Evolutionary conservation across 192 early-diverging fungal genomes (phyloP).

Genomic region (Phycomyces blakesleeanus): DNA sequence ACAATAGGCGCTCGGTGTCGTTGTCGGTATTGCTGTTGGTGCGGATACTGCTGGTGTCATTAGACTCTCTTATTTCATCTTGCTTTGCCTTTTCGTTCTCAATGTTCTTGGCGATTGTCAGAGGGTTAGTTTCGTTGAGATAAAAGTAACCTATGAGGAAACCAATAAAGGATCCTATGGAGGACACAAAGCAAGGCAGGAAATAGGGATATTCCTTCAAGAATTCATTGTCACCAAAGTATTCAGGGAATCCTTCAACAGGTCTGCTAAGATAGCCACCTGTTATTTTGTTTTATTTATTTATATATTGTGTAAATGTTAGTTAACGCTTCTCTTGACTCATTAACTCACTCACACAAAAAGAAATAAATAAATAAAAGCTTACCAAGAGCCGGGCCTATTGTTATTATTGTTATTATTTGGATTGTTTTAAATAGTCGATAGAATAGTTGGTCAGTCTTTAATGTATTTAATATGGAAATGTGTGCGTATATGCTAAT

Average conservation of each 20-base stretch:
- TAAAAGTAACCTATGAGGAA: slow-evolving; percentile 59
- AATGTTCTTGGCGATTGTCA: slow-evolving; percentile 7
- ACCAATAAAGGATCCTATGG: slow-evolving; percentile 58
- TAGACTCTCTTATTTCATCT: slow-evolving; percentile 2
- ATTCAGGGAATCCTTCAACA: slow-evolving; percentile 55
- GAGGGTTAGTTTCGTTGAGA: slow-evolving; percentile 57
- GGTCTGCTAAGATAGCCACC: slow-evolving; percentile 83
- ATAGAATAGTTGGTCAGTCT: too few species aligned
- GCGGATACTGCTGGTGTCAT: too few species aligned
- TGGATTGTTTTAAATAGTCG: too few species aligned
- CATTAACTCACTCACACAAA: neutral
- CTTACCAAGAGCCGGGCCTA: neutral
- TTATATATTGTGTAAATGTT: neutral
- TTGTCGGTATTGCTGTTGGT: too few species aligned
- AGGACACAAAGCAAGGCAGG: slow-evolving; percentile 75
- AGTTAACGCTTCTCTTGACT: neutral
- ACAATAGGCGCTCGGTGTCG: neutral
- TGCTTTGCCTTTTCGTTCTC: slow-evolving; percentile 5
- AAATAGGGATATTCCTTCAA: slow-evolving; percentile 74
- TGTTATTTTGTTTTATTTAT: too few species aligned
- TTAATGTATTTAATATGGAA: too few species aligned
- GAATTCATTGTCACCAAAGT: slow-evolving; percentile 56
- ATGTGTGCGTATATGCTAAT: too few species aligned
- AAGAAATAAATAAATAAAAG: neutral
- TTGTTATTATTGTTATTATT: too few species aligned